Evolutionary conservation across 2,329 filamentous ascomycete genomes (phyloP), one percentile per base, ranked within the genome.

Genomic region (Botrytis porri): DNA sequence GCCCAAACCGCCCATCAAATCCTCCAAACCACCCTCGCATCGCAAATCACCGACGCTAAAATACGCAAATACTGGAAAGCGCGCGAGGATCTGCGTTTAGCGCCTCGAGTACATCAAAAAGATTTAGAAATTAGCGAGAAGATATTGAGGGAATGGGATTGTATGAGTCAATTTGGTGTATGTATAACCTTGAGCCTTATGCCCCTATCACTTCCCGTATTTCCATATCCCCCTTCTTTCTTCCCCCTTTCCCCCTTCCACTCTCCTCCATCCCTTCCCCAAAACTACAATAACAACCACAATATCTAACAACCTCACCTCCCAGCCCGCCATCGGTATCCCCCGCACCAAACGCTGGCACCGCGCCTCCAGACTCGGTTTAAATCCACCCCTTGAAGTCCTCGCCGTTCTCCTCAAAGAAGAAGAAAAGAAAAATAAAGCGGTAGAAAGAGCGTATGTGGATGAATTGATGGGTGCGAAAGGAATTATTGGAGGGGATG

Each of bases 351-450:
- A 92, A 84, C 91, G 96, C 48, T 99, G 96, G 96, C 89, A 93
- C 80, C 89, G 96, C 63, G 96, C 96, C 7, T 87, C 97, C 71
- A 86, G 86, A 72, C 85, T 99, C n/a, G 91, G 92, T 4, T 85
- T 99, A n/a, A 87, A 91, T 45, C 96, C 96, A 1, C 95, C 96
- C 0, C 87, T 97, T 39, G 95, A 98, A 82, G 94, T 98, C 5
- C 86, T 98, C 8, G 93, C 94, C 0, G 92, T 98, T 25, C 83
- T 98, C 64, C 79, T 97, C 71, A 91, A 90, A 79, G 91, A 94
- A 79, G 89, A 92, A 79, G 83, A 87, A 8, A 87, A 84, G 73
- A 86, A 85, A 0, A 86, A 86, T 48, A 78, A 81, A 48, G 85
- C 84, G 45, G 82, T 87, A 48, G 88, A 96, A 82, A 86, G 85